Base-by-base conservation (phyloP, 495 filamentous ascomycete genomes). In the Lindgomyces ingoldianus region DNA sequence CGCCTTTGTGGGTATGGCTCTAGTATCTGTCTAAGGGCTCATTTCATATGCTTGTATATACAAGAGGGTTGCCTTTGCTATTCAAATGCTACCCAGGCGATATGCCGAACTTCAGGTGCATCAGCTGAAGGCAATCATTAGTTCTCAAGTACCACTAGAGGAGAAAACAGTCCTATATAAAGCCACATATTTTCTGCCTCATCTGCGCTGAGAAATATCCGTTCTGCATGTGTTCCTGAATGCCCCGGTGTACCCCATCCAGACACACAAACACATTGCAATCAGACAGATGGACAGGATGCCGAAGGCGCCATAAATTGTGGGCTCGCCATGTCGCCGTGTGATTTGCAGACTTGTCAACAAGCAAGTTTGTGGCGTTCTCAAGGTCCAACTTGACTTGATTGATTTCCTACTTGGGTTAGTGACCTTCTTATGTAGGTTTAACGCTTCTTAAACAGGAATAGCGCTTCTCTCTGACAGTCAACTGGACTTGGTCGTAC, bases 141-240 rank as follows among this genome's bases (percentile, higher is more conserved):
- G 33, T 6, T 6, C 14, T 14, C 33, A 39, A 29, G 2, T 24
- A 57, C 54, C 4, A 57, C 3, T 25, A 44, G 30, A 19, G 54
- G 54, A 3, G 54, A 29, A 18, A 57, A 57, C 39, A 57, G 21
- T 21, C 30, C 54, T 18, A 57, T 16, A 21, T 21, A 4, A 18
- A 57, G 18, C 54, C 54, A 57, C 18, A 9, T n/a, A 42, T 16
- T 16, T 57, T 57, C 14, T 33, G 54, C 36, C 54, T 41, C 1
- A 19, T 3, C 54, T 57, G 54, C 22, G 16, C 10, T 1, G n/a
- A 6, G 33, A 39, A 39, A 14, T 6, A 16, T 21, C 12, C 16
- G 1, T 57, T 44, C 4, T 42, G 8, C 33, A 6, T 14, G 16
- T 42, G 54, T 24, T 44, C 54, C n/a, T 29, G 54, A 22, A 57